phyloP scores from a whole-genome alignment of 257 asterid species.

The Linderniella brevidens region DNA sequence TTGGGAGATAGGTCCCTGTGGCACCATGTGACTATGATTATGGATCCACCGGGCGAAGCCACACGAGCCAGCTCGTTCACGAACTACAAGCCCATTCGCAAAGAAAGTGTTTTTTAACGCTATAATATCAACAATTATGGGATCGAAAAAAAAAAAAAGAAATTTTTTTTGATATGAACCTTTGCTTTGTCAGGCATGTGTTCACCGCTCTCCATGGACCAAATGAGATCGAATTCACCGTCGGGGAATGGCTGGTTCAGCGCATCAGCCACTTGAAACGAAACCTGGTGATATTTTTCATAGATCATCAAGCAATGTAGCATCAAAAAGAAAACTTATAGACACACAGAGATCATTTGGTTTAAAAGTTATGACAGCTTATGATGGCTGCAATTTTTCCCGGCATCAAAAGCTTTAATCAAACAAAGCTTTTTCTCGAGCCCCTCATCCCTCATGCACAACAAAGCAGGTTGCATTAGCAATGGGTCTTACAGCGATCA shows the following conservation, averaged over 20 bases:
- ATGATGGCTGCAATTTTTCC: no score
- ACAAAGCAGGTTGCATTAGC: no score
- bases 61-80: slow-evolving; percentile 83
- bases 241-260: slow-evolving; percentile 87
- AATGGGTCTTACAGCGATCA: no score
- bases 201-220: slow-evolving; percentile 99
- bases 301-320: neutral
- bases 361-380: no score
- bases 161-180: slow-evolving; percentile 18
- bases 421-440: no score
- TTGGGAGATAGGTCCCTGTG: slow-evolving; percentile 76
- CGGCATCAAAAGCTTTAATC: no score
- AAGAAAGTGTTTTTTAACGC: no score
- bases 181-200: slow-evolving; percentile 95
- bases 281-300: slow-evolving; percentile 26
- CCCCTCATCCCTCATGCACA: no score
- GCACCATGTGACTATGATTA: slow-evolving; percentile 93
- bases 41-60: slow-evolving; percentile 89
- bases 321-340: neutral
- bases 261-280: slow-evolving; percentile 93
- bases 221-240: slow-evolving; percentile 67
- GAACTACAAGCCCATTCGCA: slow-evolving; percentile 27
- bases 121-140: no score
- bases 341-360: neutral
- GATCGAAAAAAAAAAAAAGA: neutral